Conservation (phyloP, 345 rosid species). For the Conringia planisiliqua region DNA sequence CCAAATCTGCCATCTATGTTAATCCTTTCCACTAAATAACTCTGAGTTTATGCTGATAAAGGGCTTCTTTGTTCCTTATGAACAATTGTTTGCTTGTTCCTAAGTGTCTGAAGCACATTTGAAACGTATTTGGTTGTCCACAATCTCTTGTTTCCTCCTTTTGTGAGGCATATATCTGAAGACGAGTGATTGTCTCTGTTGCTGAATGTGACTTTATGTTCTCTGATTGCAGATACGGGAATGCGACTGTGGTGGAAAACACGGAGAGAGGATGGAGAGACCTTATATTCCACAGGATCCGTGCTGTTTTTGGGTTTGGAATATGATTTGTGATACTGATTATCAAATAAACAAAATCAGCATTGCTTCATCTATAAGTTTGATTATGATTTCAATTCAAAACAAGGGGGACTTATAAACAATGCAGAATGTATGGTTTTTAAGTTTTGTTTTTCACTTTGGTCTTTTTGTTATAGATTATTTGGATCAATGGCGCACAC, state of each 20-base stretch:
- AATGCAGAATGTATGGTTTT: constrained; percentile 21
- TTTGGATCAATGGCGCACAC: background rate
- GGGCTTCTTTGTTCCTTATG: background rate
- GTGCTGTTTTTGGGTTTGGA: constrained; percentile 91
- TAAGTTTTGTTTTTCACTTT: background rate
- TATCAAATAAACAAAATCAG: constrained; percentile 13
- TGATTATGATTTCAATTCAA: constrained; percentile 13
- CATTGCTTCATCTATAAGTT: constrained; percentile 16
- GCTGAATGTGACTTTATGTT: background rate
- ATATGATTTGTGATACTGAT: constrained; percentile 37
- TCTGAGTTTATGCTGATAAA: background rate
- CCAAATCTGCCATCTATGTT: background rate
- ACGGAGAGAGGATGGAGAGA: constrained; percentile 97
- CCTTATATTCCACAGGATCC: constrained; percentile 79
- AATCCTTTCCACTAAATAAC: background rate
- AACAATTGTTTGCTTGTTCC: background rate
- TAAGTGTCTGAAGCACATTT: background rate
- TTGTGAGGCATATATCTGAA: background rate
- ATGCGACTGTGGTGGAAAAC: constrained; percentile 91
- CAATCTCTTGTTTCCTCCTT: background rate
- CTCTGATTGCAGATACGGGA: constrained; percentile 67
- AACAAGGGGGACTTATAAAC: background rate
- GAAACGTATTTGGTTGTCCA: background rate
- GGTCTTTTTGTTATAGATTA: background rate
- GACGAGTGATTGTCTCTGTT: background rate